Conservation (phyloP, 2,329 filamentous ascomycete species). For the Hymenoscyphus infarciens region DNA sequence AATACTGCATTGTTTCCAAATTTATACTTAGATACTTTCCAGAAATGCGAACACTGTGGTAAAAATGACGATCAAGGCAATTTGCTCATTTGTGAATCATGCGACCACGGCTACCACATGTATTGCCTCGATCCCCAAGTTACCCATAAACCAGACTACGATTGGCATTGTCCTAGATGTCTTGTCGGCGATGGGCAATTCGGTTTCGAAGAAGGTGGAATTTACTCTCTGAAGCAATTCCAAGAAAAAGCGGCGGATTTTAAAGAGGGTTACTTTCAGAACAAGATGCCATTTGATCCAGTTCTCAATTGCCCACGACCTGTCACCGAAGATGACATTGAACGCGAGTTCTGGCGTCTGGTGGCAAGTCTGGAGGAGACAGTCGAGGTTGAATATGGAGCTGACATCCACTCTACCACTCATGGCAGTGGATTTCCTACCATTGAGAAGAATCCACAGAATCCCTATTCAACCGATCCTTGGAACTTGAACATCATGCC, state of each 20-base stretch:
- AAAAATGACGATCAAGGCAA: slow-evolving; percentile 69
- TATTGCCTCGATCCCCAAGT: slow-evolving; percentile 85
- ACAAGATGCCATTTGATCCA: slow-evolving; percentile 84
- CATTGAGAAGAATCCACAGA: slow-evolving; percentile 81
- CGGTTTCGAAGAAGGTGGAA: slow-evolving; percentile 92
- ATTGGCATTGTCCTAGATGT: slow-evolving; percentile 96
- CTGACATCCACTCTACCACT: slow-evolving; percentile 96
- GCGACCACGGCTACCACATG: slow-evolving; percentile 84
- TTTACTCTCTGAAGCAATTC: slow-evolving; percentile 93
- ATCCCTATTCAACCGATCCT: slow-evolving; percentile 81
- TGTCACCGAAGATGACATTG: slow-evolving; percentile 91
- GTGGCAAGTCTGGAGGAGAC: slow-evolving; percentile 93
- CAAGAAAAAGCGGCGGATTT: slow-evolving; percentile 95
- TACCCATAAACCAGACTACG: slow-evolving; percentile 70
- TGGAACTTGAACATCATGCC: slow-evolving; percentile 97
- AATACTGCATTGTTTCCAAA: slow-evolving; percentile 41
- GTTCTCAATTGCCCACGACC: slow-evolving; percentile 75
- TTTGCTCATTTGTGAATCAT: slow-evolving; percentile 83
- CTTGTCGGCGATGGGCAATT: slow-evolving; percentile 95
- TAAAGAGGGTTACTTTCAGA: slow-evolving; percentile 89
- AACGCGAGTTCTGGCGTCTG: slow-evolving; percentile 93
- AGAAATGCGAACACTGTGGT: slow-evolving; percentile 85
- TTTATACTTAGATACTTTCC: slow-evolving; percentile 32
- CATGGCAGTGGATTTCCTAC: slow-evolving; percentile 97
- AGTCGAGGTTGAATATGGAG: slow-evolving; percentile 96